phyloP scores from a whole-genome alignment of 2,329 filamentous ascomycete genomes.

The Colletotrichum shisoi region DNA sequence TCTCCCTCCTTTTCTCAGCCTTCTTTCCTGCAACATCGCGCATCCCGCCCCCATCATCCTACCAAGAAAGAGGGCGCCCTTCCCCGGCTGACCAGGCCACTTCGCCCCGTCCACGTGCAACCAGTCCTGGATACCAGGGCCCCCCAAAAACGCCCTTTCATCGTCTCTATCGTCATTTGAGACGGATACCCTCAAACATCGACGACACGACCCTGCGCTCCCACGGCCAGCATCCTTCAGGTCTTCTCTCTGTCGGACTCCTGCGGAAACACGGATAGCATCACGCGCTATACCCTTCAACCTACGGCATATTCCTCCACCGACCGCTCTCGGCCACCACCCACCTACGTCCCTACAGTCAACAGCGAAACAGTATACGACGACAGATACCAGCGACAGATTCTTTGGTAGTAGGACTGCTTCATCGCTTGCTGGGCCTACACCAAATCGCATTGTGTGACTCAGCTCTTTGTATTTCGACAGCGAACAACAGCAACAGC shows the following conservation, averaged over 20 bases:
- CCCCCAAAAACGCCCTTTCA: constrained; percentile 10
- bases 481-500: constrained; percentile 19
- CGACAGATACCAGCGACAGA: constrained; percentile 34
- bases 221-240: constrained; percentile 19
- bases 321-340: constrained; percentile 24
- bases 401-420: constrained; percentile 30
- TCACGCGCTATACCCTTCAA: constrained; percentile 25
- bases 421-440: constrained; percentile 26
- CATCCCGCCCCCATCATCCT: constrained; percentile 13
- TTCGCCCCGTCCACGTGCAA: constrained; percentile 37
- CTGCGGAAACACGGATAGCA: constrained; percentile 12
- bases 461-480: constrained; percentile 31
- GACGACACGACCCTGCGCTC: constrained; percentile 33
- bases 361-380: constrained; percentile 37
- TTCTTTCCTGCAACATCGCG: constrained; percentile 35
- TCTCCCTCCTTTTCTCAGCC: constrained; percentile 28
- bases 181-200: constrained; percentile 20
- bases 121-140: constrained; percentile 18
- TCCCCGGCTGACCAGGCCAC: constrained; percentile 31
- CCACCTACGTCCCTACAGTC: constrained; percentile 14
- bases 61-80: constrained; percentile 36
- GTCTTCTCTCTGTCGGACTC: neutral
- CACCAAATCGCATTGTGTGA: constrained; percentile 18
- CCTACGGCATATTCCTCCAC: constrained; percentile 19
- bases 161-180: constrained; percentile 11